Evolutionary conservation across 1,139 yeast species (phyloP).

Genomic region (Blastobotrys apis): DNA sequence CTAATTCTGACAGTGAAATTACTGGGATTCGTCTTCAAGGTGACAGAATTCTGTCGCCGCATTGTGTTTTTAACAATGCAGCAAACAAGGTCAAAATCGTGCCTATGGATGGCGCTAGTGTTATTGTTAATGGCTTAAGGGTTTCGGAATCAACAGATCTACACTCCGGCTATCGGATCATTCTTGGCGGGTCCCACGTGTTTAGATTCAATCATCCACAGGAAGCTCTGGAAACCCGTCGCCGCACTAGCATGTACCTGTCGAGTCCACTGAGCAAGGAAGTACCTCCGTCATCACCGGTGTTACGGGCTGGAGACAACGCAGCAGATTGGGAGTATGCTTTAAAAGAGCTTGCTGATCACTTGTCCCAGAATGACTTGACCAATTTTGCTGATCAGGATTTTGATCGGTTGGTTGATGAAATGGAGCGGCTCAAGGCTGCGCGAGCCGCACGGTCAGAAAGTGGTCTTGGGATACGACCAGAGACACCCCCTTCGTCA

Average conservation of each 20-base stretch:
- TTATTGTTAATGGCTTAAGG: slow-evolving; percentile 27
- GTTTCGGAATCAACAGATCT: slow-evolving; percentile 18
- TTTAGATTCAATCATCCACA: slow-evolving; percentile 31
- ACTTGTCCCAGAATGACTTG: slow-evolving; percentile 16
- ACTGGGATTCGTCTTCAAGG: slow-evolving; percentile 29
- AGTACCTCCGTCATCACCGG: neutral
- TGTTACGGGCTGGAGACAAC: neutral
- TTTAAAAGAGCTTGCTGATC: slow-evolving; percentile 19
- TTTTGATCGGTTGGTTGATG: slow-evolving; percentile 21
- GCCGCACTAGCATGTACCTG: slow-evolving; percentile 3
- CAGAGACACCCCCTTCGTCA: slow-evolving; percentile 6
- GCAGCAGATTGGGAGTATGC: slow-evolving; percentile 21
- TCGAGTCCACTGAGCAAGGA: neutral
- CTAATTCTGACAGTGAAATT: slow-evolving; percentile 19
- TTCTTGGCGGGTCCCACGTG: slow-evolving; percentile 27
- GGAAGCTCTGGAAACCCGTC: slow-evolving; percentile 18
- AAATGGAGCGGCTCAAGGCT: slow-evolving; percentile 19
- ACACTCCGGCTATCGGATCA: slow-evolving; percentile 27
- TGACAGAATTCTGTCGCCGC: slow-evolving; percentile 22
- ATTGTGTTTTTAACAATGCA: slow-evolving; percentile 25
- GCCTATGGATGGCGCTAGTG: slow-evolving; percentile 19
- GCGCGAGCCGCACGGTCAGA: slow-evolving; percentile 9
- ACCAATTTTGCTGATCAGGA: slow-evolving; percentile 22
- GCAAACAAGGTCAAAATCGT: slow-evolving; percentile 21
- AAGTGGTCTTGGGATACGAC: neutral